Conservation (phyloP, 2,329 filamentous ascomycete genomes). For the Macroventuria anomochaeta region DNA sequence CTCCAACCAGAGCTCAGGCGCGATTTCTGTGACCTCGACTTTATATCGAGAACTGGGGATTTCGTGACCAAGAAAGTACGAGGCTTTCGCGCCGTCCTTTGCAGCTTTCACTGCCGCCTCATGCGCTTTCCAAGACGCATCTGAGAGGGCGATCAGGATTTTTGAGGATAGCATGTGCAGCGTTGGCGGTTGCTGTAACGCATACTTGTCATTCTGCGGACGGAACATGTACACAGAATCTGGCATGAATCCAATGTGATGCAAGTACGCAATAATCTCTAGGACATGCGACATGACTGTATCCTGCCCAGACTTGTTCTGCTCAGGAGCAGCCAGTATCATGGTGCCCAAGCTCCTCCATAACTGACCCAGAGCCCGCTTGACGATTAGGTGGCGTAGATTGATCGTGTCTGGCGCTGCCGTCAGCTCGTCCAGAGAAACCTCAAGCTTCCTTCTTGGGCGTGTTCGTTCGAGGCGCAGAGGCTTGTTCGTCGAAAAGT, state of each 20-base stretch:
- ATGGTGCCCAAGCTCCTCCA: slow-evolving; percentile 57
- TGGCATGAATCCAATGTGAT: slow-evolving; percentile 56
- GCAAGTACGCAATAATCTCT: slow-evolving; percentile 56
- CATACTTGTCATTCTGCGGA: slow-evolving; percentile 42
- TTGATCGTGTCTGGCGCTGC: slow-evolving; percentile 36
- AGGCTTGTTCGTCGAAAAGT: slow-evolving; percentile 34
- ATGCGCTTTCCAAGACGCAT: slow-evolving; percentile 58
- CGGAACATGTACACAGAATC: slow-evolving; percentile 53
- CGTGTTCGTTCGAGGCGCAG: slow-evolving; percentile 26
- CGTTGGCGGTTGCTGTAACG: slow-evolving; percentile 56
- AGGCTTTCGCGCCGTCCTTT: slow-evolving; percentile 41
- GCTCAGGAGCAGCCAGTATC: slow-evolving; percentile 49
- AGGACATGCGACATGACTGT: slow-evolving; percentile 53
- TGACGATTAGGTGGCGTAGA: slow-evolving; percentile 27
- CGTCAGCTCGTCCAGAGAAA: slow-evolving; percentile 34
- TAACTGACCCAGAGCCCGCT: slow-evolving; percentile 52
- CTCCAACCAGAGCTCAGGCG: slow-evolving; percentile 59
- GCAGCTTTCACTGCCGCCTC: slow-evolving; percentile 45
- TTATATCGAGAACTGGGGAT: slow-evolving; percentile 54
- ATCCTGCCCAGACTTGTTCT: slow-evolving; percentile 21
- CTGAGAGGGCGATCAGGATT: slow-evolving; percentile 58
- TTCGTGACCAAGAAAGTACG: slow-evolving; percentile 52
- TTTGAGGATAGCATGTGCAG: slow-evolving; percentile 56
- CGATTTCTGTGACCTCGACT: slow-evolving; percentile 49
- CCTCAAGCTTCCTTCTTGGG: slow-evolving; percentile 21